Evolutionary conservation across 2,329 filamentous ascomycete species (phyloP).

Genomic region (Colletotrichum australisinense): DNA sequence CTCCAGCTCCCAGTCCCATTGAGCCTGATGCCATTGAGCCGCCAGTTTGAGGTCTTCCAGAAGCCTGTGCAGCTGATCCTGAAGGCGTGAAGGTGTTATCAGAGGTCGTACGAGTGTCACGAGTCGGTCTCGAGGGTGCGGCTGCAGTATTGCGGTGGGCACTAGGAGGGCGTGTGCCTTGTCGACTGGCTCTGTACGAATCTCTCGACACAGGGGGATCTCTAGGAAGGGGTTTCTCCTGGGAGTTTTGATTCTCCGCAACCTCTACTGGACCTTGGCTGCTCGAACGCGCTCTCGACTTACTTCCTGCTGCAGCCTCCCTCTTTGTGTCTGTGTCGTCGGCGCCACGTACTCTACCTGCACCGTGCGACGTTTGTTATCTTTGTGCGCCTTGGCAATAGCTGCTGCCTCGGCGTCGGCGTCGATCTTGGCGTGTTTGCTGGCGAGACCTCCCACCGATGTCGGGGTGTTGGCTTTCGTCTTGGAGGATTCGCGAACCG

Average conservation of each 20-base stretch:
- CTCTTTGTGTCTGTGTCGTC: slow-evolving; percentile 84
- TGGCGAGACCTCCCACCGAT: slow-evolving; percentile 71
- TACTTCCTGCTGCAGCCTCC: slow-evolving; percentile 50
- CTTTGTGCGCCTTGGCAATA: slow-evolving; percentile 75
- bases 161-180: slow-evolving; percentile 58
- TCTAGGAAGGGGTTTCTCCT: slow-evolving; percentile 70
- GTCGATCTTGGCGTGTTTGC: slow-evolving; percentile 81
- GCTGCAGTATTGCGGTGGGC: slow-evolving; percentile 53
- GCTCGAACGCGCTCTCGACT: slow-evolving; percentile 58
- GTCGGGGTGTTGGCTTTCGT: slow-evolving; percentile 63
- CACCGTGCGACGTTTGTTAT: slow-evolving; percentile 92
- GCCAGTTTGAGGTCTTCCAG: slow-evolving; percentile 79
- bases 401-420: slow-evolving; percentile 66
- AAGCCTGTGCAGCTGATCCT: slow-evolving; percentile 55
- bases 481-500: slow-evolving; percentile 88
- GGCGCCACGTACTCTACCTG: slow-evolving; percentile 98
- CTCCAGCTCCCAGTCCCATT: slow-evolving; percentile 65
- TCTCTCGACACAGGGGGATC: slow-evolving; percentile 65
- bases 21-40: slow-evolving; percentile 81
- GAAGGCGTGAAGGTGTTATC: slow-evolving; percentile 66
- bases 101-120: slow-evolving; percentile 64
- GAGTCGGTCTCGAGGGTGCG: slow-evolving; percentile 56
- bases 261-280: slow-evolving; percentile 64
- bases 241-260: slow-evolving; percentile 42
- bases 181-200: slow-evolving; percentile 49